Evolutionary conservation across 2,329 filamentous ascomycete species (phyloP), one percentile per base, ranked within the genome.

Genomic region (Hypoxylon sp.): DNA sequence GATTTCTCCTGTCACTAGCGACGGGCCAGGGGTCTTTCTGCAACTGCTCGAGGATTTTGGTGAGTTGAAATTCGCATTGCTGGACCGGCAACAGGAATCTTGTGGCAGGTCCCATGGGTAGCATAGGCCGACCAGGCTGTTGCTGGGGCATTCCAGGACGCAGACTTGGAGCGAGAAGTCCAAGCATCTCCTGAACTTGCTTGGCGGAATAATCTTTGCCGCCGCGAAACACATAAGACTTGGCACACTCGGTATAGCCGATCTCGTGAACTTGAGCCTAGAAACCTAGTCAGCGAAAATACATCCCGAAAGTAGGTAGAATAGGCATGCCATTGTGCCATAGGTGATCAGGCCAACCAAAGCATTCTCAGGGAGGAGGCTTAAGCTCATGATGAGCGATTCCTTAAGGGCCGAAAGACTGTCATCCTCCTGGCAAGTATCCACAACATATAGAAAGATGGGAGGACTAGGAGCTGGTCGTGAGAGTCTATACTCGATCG

Each of bases 111-210:
- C 93, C 93, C 80, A 93, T 90, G 10, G 91, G 88, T 73, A 91
- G 87, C 72, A 89, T 87, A 43, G 91, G 89, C 53, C 93, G 89
- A 69, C 93, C 93, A 50, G 92, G 90, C 74, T 91, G 90, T 69
- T 89, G 88, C 71, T 90, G 90, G 65, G 89, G 89, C 81, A 92
- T 89, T 60, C 89, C 89, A 23, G 94, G 93, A 71, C 96, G 90
- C 70, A 93, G 80, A 36, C 89, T 89, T 23, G 92, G 85, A 19
- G 91, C 87, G 51, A 90, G 85, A 60, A 98, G 86, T 28, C 94
- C 96, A 55, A 99, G 90, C 96, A 99, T 99, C 78, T 99, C 96
- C 80, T 98, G 95, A n/a, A 99, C 94, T 79, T 98, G 94, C 83
- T 98, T 98, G 59, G 94, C 93, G n/a, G 90, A 87, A 80, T 99